Base-by-base conservation (phyloP, 2,329 filamentous ascomycete genomes). In the Dothideomycetes sp. region DNA sequence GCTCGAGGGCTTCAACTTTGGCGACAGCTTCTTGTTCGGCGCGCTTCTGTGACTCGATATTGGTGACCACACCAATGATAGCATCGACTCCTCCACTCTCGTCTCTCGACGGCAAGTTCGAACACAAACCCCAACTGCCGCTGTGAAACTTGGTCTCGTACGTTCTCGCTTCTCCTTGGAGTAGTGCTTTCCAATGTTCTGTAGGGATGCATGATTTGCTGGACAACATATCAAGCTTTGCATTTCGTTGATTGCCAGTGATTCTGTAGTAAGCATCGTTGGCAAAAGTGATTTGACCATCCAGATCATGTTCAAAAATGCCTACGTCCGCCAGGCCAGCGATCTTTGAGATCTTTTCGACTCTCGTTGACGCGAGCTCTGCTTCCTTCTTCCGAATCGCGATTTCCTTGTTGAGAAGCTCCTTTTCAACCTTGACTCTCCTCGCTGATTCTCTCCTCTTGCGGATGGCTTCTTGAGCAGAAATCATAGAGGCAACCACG, bases 1-100 rank as follows among this genome's bases (percentile, higher is more conserved):
- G 41, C 62, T 56, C 64, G 55, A 67, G 31, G 55, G 57, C 45
- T 59, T 63, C 2, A 48, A 53, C 18, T 58, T 55, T n/a, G 57
- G 65, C 3, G 53, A 63, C 4, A 52, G 63, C 4, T 55, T 65
- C 63, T 54, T 25, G 28, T 18, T 53, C 40, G 25, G 41, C 47
- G 7, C 44, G 38, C 43, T 50, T 52, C 13, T 54, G 51, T 3
- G 46, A 35, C 9, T 46, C 31, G 12, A 54, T 53, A 27, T 54
- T 49, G 3, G 51, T 53, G 9, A 49, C 38, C 22, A 47, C 52
- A 9, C 52, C 52, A 16, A 35, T 39, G 6, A 54, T 29, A 5
- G 34, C 16, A 3, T 36, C 40, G 17, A 50, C 22, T 3, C 47
- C 38, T 12, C 50, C 50, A 11, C 32, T 19, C 2, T 45, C 30